Base-by-base conservation (phyloP, 805 yeast species). In the Cyberlindnera meyerae region DNA sequence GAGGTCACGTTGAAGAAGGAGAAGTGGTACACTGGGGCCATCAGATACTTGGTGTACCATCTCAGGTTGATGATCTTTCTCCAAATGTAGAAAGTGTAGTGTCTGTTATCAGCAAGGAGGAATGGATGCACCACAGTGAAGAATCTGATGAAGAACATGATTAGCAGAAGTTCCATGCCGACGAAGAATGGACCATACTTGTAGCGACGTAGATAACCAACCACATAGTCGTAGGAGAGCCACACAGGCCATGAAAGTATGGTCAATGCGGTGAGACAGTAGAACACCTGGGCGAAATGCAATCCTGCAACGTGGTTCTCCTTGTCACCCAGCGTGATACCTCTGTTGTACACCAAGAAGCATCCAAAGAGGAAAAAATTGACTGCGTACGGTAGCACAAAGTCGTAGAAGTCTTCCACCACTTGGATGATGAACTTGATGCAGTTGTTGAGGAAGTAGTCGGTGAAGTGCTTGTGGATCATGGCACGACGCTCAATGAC, bases 241-340 rank as follows among this genome's bases (percentile, higher is more conserved):
- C 95, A 85, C 11, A 80, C 56, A 2, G 97, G 97, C 53, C 75
- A 58, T 3, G 90, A 75, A 49, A 89, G 73, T n/a, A 73, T 50
- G 0, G 73, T 58, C 11, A 82, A 58, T 51, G 88, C 86, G 4
- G 77, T 55, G 18, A 73, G 60, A 53, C 90, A 86, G 57, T 93
- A 93, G 45, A 87, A 80, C 2, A 89, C 43, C 58, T 93, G 98
- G 7, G 82, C 87, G 4, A 82, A 24, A 57, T 93, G 96, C 2
- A 83, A 42, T 2, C 78, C 75, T 2, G 79, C 70, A 24, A 68
- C 65, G 57, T 93, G 98, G 58, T 90, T 89, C 22, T 77, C 79
- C 58, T 87, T 85, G 55, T 93, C 98, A 2, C 98, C 98, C 31
- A 90, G 68, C 0, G 97, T 81, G 27, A 93, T 79, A 0, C 96